Evolutionary conservation across 1,284 basidiomycete genomes (phyloP).

Genomic region (Bjerkandera adusta): DNA sequence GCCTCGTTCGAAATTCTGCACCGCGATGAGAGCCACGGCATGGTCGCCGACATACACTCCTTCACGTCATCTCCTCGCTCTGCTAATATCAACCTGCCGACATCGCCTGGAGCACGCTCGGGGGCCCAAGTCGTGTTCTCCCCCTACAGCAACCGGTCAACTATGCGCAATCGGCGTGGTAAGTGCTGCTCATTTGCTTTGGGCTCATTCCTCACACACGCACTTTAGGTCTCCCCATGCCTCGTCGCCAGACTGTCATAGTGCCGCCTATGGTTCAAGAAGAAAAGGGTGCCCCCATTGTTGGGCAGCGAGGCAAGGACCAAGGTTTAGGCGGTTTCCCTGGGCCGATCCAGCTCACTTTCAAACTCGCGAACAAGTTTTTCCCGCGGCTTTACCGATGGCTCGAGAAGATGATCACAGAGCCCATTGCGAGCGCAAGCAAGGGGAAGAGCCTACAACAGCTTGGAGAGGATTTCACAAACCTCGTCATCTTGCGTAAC

Average conservation of each 20-base stretch:
- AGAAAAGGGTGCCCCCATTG: slow-evolving; percentile 1
- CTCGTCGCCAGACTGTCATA: slow-evolving; percentile 16
- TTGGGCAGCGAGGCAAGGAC: slow-evolving; percentile 26
- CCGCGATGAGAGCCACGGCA: slow-evolving; percentile 13
- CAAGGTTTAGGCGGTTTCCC: slow-evolving; percentile 46
- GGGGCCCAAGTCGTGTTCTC: neutral
- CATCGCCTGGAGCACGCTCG: slow-evolving; percentile 9
- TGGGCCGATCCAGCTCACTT: slow-evolving; percentile 36
- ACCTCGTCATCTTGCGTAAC: slow-evolving; percentile 64
- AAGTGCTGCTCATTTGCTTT: neutral
- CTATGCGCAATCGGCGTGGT: slow-evolving; percentile 19
- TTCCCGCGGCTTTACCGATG: slow-evolving; percentile 36
- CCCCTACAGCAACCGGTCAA: neutral
- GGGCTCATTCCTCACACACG: neutral
- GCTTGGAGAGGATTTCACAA: slow-evolving; percentile 34
- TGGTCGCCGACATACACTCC: slow-evolving; percentile 30
- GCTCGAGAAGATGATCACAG: slow-evolving; percentile 38
- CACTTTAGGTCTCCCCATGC: slow-evolving; percentile 5
- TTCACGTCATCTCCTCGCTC: slow-evolving; percentile 41
- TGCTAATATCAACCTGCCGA: slow-evolving; percentile 26
- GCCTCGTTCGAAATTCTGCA: slow-evolving; percentile 15
- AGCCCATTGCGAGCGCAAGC: slow-evolving; percentile 24
- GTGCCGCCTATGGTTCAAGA: slow-evolving; percentile 10
- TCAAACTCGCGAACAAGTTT: slow-evolving; percentile 29
- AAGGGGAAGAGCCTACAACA: slow-evolving; percentile 24